Percentiles rank a stretch among this genome's conserved stretches.
phyloP scores from a whole-genome alignment of 257 asterid species.

The Solanum lignicaule region DNA sequence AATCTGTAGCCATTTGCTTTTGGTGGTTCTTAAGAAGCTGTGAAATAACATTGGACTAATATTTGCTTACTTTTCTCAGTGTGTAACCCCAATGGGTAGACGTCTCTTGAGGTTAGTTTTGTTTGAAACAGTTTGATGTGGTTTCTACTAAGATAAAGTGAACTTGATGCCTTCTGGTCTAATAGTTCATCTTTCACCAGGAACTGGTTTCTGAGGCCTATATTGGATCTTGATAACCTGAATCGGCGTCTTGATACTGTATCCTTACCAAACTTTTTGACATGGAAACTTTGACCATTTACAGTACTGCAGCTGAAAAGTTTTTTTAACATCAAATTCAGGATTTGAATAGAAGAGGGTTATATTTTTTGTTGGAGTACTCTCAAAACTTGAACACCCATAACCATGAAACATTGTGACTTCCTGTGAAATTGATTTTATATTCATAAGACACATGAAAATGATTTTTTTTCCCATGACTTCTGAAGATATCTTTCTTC shows the following conservation, averaged over 20 bases:
- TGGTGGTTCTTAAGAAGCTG: constrained; percentile 6
- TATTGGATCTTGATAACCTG: constrained; percentile 76
- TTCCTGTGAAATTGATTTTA: neutral
- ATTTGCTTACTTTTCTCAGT: constrained; percentile 43
- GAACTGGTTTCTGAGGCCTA: constrained; percentile 97
- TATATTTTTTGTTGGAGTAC: neutral
- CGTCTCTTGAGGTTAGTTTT: constrained; percentile 70
- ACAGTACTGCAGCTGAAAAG: neutral
- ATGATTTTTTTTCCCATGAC: constrained; percentile 18
- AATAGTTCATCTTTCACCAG: constrained; percentile 29
- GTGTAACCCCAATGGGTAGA: constrained; percentile 94
- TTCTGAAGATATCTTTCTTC: constrained; percentile 79
- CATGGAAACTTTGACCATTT: neutral
- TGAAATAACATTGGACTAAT: constrained; percentile 10
- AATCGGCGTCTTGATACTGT: constrained; percentile 83
- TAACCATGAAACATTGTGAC: neutral
- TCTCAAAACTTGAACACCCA: neutral
- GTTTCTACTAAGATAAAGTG: constrained; percentile 5
- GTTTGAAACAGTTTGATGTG: constrained; percentile 4
- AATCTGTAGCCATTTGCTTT: constrained; percentile 9
- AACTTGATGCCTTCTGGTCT: constrained; percentile 15
- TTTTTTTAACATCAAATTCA: neutral
- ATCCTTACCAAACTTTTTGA: constrained; percentile 40
- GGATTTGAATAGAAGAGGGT: neutral
- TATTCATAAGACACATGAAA: neutral